Evolutionary conservation across 495 filamentous ascomycete species (phyloP).

Genomic region (Podospora sp.): DNA sequence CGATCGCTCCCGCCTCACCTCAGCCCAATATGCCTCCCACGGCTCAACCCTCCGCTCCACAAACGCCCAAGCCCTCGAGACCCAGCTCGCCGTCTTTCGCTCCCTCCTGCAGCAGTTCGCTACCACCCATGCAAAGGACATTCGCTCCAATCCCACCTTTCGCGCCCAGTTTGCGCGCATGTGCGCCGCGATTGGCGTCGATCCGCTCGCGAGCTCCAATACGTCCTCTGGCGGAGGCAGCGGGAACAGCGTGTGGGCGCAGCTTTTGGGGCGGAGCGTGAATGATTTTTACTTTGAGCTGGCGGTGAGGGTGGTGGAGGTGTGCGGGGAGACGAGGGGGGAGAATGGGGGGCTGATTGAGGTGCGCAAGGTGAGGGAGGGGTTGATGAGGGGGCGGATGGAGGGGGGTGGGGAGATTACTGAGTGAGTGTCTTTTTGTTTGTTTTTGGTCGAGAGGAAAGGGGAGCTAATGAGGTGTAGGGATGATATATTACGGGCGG

Average conservation of each 20-base stretch:
- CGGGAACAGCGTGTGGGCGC: slow-evolving; percentile 79
- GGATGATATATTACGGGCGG: slow-evolving; percentile 90
- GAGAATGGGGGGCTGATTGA: slow-evolving; percentile 94
- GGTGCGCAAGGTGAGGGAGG: slow-evolving; percentile 75
- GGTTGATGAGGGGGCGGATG: slow-evolving; percentile 69
- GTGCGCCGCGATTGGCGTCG: slow-evolving; percentile 96
- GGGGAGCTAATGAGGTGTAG: slow-evolving; percentile 39
- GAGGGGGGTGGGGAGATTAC: slow-evolving; percentile 77
- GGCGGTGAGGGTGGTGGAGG: slow-evolving; percentile 88
- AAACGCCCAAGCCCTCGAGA: slow-evolving; percentile 80
- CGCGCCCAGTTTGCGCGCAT: slow-evolving; percentile 97
- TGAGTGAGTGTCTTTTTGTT: slow-evolving; percentile 42
- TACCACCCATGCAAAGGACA: slow-evolving; percentile 90
- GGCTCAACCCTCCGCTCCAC: slow-evolving; percentile 78
- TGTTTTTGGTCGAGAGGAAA: background rate
- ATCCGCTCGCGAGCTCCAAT: slow-evolving; percentile 78
- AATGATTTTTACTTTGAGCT: slow-evolving; percentile 99
- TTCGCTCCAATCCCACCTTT: slow-evolving; percentile 91
- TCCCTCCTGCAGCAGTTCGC: slow-evolving; percentile 90
- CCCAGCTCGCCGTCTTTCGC: slow-evolving; percentile 94
- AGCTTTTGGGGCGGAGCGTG: slow-evolving; percentile 84
- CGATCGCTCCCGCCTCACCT: slow-evolving; percentile 75
- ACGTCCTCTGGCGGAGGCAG: slow-evolving; percentile 45
- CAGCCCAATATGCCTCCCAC: slow-evolving; percentile 84
- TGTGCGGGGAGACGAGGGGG: slow-evolving; percentile 80